phyloP scores from a whole-genome alignment of 768 basidiomycete species.

The Rhodotorula graminis region DNA sequence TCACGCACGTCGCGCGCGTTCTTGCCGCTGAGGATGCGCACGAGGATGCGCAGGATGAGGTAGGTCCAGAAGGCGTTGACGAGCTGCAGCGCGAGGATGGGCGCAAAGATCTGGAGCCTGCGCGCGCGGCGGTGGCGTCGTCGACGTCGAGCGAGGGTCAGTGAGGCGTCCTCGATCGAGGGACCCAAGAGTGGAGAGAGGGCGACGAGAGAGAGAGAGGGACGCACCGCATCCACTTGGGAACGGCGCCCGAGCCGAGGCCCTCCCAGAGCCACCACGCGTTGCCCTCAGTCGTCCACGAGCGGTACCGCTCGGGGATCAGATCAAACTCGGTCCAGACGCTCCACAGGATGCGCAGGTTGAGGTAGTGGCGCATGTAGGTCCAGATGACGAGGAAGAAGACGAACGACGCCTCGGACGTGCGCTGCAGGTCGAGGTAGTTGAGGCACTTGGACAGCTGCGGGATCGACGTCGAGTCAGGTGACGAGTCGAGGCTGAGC shows the following conservation, averaged over 20 bases:
- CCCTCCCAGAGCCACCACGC: constrained; percentile 57
- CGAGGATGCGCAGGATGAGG: constrained; percentile 60
- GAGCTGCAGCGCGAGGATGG: constrained; percentile 68
- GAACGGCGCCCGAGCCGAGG: constrained; percentile 63
- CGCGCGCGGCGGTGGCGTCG: too few species aligned
- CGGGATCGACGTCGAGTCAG: not conserved
- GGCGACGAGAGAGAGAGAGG: not conserved
- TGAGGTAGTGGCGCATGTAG: constrained; percentile 90
- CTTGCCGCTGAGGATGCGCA: constrained; percentile 32
- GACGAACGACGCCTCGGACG: constrained; percentile 55
- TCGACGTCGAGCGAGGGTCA: not conserved
- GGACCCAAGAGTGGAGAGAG: too few species aligned
- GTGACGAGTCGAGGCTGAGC: too few species aligned
- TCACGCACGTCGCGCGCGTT: constrained; percentile 64
- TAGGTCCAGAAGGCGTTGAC: constrained; percentile 92
- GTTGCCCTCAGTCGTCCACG: constrained; percentile 44
- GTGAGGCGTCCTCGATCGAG: too few species aligned
- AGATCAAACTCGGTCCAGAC: constrained; percentile 73
- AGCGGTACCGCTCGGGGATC: constrained; percentile 56
- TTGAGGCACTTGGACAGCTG: constrained; percentile 81
- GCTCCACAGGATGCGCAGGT: constrained; percentile 78
- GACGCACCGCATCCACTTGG: constrained; percentile 53
- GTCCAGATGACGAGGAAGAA: constrained; percentile 51
- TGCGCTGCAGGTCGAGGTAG: constrained; percentile 66
- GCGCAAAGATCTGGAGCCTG: constrained; percentile 70